Conservation (phyloP, 768 basidiomycete species). For the Leccinellum albellum region DNA sequence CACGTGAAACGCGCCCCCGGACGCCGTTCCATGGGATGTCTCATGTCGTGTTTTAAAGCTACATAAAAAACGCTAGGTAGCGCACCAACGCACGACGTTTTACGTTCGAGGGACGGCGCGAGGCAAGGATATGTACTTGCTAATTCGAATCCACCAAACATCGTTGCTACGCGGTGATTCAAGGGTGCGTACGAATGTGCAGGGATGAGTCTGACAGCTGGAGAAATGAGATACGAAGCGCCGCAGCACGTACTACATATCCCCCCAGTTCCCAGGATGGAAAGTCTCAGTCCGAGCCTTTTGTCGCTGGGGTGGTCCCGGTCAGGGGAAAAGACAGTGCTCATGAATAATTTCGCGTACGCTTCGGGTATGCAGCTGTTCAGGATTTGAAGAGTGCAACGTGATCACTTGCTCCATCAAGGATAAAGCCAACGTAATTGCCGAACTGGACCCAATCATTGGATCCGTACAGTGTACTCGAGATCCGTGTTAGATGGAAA, state of each 20-base stretch:
- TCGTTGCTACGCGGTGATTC: slow-evolving; percentile 9
- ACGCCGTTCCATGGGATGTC: not conserved
- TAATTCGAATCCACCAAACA: not conserved
- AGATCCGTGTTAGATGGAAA: not conserved
- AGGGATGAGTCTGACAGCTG: not conserved
- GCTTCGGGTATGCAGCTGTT: too few relatives aligned
- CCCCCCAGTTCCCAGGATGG: not conserved
- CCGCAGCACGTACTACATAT: not conserved
- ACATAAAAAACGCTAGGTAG: not conserved
- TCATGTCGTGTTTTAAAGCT: not conserved
- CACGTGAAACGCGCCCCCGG: not conserved
- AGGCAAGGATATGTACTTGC: not conserved
- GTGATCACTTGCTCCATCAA: too few relatives aligned
- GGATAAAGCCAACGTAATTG: not conserved
- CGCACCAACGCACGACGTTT: slow-evolving; percentile 13
- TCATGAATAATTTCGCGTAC: too few relatives aligned
- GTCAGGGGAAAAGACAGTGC: not conserved
- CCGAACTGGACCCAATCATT: not conserved
- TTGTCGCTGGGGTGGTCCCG: not conserved
- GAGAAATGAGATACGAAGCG: not conserved
- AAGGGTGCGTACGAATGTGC: not conserved
- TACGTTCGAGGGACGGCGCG: slow-evolving; percentile 16
- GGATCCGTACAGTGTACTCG: not conserved
- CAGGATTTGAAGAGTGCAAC: too few relatives aligned
- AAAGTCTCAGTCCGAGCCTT: not conserved